phyloP scores from a whole-genome alignment of 768 basidiomycete species.

The Chalciporus chontae region DNA sequence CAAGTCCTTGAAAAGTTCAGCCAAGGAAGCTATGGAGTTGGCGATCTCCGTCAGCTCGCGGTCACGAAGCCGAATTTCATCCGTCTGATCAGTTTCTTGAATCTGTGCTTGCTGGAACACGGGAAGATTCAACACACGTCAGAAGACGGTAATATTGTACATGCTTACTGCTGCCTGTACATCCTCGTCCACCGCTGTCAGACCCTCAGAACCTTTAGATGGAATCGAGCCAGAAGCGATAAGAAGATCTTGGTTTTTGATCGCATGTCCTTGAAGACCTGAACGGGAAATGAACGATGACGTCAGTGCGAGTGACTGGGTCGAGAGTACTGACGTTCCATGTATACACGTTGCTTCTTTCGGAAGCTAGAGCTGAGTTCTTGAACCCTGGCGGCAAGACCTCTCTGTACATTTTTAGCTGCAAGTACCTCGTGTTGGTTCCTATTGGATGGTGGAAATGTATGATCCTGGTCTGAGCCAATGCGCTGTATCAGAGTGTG shows the following conservation, averaged over 20 bases:
- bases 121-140: constrained; percentile 9
- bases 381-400: constrained; percentile 93
- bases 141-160: constrained; percentile 14
- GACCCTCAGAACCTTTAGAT: constrained; percentile 74
- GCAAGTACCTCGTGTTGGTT: constrained; percentile 56
- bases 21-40: constrained; percentile 84
- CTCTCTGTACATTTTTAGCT: constrained; percentile 92
- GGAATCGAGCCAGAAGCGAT: constrained; percentile 86
- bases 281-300: constrained; percentile 17
- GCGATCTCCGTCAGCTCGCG: constrained; percentile 88
- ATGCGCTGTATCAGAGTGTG: constrained; percentile 67
- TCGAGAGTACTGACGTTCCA: constrained; percentile 77
- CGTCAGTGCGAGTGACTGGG: neutral
- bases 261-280: constrained; percentile 97
- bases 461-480: constrained; percentile 50
- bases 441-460: constrained; percentile 55
- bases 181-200: constrained; percentile 88
- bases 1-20: constrained; percentile 95
- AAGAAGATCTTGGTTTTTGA: constrained; percentile 93
- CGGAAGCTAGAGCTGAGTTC: constrained; percentile 88
- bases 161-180: constrained; percentile 75
- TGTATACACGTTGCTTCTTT: constrained; percentile 97
- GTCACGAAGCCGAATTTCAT: constrained; percentile 47
- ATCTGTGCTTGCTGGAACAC: constrained; percentile 31
- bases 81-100: constrained; percentile 35